Conservation (phyloP, 805 yeast species). For the Teunomyces atbi region DNA sequence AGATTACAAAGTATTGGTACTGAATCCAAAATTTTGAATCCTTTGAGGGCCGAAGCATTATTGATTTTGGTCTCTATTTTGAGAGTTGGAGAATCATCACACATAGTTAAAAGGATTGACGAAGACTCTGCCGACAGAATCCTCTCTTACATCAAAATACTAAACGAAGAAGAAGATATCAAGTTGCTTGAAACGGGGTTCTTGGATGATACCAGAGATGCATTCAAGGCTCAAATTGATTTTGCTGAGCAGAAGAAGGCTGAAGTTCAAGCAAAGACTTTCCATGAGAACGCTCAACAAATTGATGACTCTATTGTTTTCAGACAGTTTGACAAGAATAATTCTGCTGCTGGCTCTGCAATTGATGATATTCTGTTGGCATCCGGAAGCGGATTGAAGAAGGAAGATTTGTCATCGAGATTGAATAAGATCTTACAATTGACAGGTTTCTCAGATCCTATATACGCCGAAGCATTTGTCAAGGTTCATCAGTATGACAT, state of each 20-base stretch:
- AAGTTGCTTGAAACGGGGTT: slow-evolving; percentile 64
- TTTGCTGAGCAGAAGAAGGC: slow-evolving; percentile 58
- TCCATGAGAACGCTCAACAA: slow-evolving; percentile 65
- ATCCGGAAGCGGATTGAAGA: slow-evolving; percentile 47
- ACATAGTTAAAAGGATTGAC: slow-evolving; percentile 74
- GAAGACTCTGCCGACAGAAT: slow-evolving; percentile 97
- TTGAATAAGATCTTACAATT: slow-evolving; percentile 85
- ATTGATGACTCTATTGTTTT: slow-evolving; percentile 77
- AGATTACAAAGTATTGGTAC: slow-evolving; percentile 61
- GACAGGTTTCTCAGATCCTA: slow-evolving; percentile 98
- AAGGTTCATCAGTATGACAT: slow-evolving; percentile 97
- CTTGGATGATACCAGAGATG: slow-evolving; percentile 82
- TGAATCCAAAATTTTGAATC: slow-evolving; percentile 63
- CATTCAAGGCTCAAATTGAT: slow-evolving; percentile 70
- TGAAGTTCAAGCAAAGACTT: slow-evolving; percentile 52
- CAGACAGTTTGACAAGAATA: slow-evolving; percentile 66
- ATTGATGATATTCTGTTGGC: slow-evolving; percentile 61
- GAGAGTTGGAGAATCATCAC: slow-evolving; percentile 76
- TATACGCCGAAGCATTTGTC: slow-evolving; percentile 95
- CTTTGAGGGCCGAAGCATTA: slow-evolving; percentile 91
- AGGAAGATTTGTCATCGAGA: slow-evolving; percentile 68
- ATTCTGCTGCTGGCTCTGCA: slow-evolving; percentile 22
- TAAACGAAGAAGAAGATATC: slow-evolving; percentile 61
- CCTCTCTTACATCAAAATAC: slow-evolving; percentile 76
- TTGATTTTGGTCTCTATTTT: slow-evolving; percentile 87